Conservation (phyloP, 2,329 filamentous ascomycete species). For the Tolypocladium pustulatum region DNA sequence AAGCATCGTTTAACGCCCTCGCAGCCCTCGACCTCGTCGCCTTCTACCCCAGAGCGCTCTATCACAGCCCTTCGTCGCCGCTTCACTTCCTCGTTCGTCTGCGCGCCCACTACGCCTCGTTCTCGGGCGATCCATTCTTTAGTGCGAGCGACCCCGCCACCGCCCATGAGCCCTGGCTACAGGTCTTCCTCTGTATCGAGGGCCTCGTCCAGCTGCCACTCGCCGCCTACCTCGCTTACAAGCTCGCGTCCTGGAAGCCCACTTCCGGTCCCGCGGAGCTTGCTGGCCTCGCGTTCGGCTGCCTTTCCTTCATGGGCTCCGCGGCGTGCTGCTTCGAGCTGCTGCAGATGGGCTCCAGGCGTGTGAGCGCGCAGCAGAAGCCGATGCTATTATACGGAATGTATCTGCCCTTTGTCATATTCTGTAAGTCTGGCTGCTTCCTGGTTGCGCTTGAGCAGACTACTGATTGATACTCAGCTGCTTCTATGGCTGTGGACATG, state of each 20-base stretch:
- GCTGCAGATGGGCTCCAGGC: conserved; percentile 33
- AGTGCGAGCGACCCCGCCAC: conserved; percentile 21
- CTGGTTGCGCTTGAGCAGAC: not conserved
- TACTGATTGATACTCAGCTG: conserved; percentile 24
- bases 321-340: conserved; percentile 40
- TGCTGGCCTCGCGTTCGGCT: conserved; percentile 37
- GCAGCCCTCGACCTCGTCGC: conserved; percentile 43
- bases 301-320: conserved; percentile 41
- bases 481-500: conserved; percentile 44
- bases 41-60: conserved; percentile 39
- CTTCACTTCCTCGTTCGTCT: conserved; percentile 36
- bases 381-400: conserved; percentile 33
- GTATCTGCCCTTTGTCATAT: conserved; percentile 39
- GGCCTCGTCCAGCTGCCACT: conserved; percentile 39
- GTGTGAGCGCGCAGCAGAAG: conserved; percentile 35
- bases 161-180: conserved; percentile 36
- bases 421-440: conserved; percentile 33
- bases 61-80: conserved; percentile 27
- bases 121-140: conserved; percentile 45
- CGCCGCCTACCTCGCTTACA: conserved; percentile 33
- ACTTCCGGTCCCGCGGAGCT: conserved; percentile 34
- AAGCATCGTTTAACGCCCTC: not conserved
- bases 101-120: conserved; percentile 33
- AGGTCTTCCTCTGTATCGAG: conserved; percentile 39
- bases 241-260: conserved; percentile 21